A percentile compares a stretch with the other conserved stretches of the same genome.
Evolutionary conservation across 768 basidiomycete genomes (phyloP).

Genomic region (Hydnum rufescens): DNA sequence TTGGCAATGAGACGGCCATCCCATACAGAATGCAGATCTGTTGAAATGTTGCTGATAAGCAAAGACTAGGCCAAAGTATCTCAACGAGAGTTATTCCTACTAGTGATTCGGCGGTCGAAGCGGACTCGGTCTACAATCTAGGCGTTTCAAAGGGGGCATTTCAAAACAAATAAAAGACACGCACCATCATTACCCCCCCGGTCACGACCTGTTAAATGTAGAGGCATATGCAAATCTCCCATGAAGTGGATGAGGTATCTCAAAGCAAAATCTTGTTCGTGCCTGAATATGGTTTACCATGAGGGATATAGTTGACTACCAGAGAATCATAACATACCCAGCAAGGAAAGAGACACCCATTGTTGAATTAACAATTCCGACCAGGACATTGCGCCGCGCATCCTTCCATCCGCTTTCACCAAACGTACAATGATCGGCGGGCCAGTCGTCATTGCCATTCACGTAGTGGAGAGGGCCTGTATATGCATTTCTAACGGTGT

Average conservation of each 20-base stretch:
- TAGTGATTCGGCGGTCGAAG: slow-evolving; percentile 52
- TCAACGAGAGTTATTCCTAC: slow-evolving; percentile 24
- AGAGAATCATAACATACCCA: slow-evolving; percentile 22
- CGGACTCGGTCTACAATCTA: slow-evolving; percentile 31
- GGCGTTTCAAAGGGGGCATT: slow-evolving; percentile 4
- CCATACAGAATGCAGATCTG: slow-evolving; percentile 79
- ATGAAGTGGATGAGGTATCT: slow-evolving; percentile 87
- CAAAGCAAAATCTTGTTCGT: slow-evolving; percentile 52
- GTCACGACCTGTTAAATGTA: slow-evolving; percentile 77
- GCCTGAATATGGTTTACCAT: slow-evolving; percentile 10
- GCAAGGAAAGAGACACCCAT: slow-evolving; percentile 11
- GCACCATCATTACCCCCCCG: slow-evolving; percentile 63
- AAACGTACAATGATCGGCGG: slow-evolving; percentile 54
- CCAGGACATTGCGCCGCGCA: slow-evolving; percentile 47
- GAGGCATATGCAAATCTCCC: slow-evolving; percentile 84
- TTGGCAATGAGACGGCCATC: slow-evolving; percentile 68
- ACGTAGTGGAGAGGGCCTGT: slow-evolving; percentile 60
- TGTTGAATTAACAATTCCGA: slow-evolving; percentile 61
- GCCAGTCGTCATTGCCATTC: slow-evolving; percentile 55
- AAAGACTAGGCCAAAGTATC: neutral
- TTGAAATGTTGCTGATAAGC: neutral
- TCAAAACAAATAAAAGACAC: slow-evolving; percentile 6
- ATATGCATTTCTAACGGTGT: slow-evolving; percentile 34
- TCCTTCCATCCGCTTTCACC: slow-evolving; percentile 55
- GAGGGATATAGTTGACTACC: slow-evolving; percentile 14